Base-by-base conservation (phyloP, 495 filamentous ascomycete genomes). In the Podospora pseudopauciseta region DNA sequence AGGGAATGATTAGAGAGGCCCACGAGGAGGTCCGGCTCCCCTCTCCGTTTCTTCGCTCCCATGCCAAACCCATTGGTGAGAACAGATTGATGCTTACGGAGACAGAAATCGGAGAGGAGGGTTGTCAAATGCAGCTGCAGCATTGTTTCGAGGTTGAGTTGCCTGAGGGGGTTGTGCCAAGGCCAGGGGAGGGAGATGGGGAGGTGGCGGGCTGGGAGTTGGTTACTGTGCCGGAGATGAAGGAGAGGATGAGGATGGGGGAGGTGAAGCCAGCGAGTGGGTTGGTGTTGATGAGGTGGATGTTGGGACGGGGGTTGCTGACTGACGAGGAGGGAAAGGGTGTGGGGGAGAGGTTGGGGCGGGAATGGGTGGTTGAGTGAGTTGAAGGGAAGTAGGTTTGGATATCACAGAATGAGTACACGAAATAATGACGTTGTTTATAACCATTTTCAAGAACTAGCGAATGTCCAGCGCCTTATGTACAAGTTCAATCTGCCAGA, bases 41-140 rank as follows among this genome's bases (percentile, higher is more conserved):
- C 1, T n/a, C 16, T 7, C 5, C 23, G 5, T 32, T n/a, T 5
- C 19, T 62, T 5, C 19, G 23, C 5, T n/a, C 19, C 5, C 23
- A 34, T 9, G 60, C 60, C 5, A 30, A 30, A n/a, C 15, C 1
- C 9, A 27, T 62, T n/a, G 60, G 60, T 4, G 60, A 62, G 16
- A 62, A 62, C 26, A 7, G 60, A 2, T n/a, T 62, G 5, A 18
- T 26, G 60, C 27, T 62, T 5, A 26, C 18, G 1, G 30, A 34
- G 23, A 62, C 60, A 26, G 60, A 62, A 15, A 32, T 62, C 32
- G 60, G 60, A 26, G 60, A 62, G 60, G 60, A 62, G 18, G 60
- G 60, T 5, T 62, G 60, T 18, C 60, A 62, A 26, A 62, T 62
- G 60, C 60, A 62, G 60, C 26, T 32, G 6, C 60, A 62, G 26